Base-by-base conservation (phyloP, 768 basidiomycete species). In the Suillus tomentosus region DNA sequence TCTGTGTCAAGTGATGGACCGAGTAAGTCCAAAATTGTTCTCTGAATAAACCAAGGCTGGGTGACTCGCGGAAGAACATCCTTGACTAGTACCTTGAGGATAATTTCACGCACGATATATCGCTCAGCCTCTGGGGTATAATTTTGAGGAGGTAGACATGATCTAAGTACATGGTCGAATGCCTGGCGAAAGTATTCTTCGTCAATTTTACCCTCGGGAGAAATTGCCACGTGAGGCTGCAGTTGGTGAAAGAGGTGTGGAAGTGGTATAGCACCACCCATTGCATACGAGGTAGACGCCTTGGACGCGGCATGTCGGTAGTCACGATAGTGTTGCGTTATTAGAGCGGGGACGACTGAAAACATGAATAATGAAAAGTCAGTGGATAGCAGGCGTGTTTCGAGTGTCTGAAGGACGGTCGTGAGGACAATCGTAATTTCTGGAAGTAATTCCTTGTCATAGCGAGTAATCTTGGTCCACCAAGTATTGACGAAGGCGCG, bases 11-110 rank as follows among this genome's bases (percentile, higher is more conserved):
- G 73, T 43, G 73, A 71, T 31, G 81, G 79, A 8, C 86, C 90
- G 13, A 96, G 77, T 3, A 89, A 74, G 69, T 88, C 87, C 42
- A 96, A 79, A 13, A 91, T 79, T 3, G 83, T 71, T 70, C 81
- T 87, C 64, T 94, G 87, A 54, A 96, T 84, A 74, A 97, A 98
- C 95, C 96, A 98, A 0, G 92, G 91, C 73, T 97, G 90, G 7
- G 87, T 84, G 59, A 96, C 73, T 68, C 85, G 87, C 37, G 88
- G 88, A 31, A 90, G 71, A 31, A 90, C 76, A 66, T 88, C 87
- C 56, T 84, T 83, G 66, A 95, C 78, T 7, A 98, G 77, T 27
- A 92, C 81, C 68, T 91, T 90, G 70, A 94, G 84, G 37, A 96
- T 70, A 45, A 97, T 79, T 78, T 99, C 96, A 63, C 94, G 87